phyloP scores from a whole-genome alignment of 2,329 filamentous ascomycete genomes.

The Aspergillus sp. region DNA sequence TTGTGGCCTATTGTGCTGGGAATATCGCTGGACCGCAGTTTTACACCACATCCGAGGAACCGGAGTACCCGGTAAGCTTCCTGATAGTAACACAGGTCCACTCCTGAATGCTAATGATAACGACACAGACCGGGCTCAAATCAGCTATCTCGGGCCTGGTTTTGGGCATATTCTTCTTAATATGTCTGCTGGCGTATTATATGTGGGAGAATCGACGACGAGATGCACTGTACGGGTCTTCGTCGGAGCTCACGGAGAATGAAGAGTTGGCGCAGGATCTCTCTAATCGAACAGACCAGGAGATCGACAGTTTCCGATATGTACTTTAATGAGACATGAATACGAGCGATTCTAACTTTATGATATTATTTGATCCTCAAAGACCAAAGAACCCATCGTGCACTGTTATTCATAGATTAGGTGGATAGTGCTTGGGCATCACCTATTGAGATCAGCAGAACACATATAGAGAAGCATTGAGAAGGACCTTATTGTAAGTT shows the following conservation, averaged over 20 bases:
- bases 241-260: slow-evolving; percentile 15
- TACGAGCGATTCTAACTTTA: neutral
- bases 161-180: slow-evolving; percentile 22
- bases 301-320: slow-evolving; percentile 30
- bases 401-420: too few relatives aligned
- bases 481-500: too few relatives aligned
- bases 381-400: too few relatives aligned
- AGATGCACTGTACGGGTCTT: slow-evolving; percentile 19
- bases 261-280: slow-evolving; percentile 24
- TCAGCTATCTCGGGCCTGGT: slow-evolving; percentile 23
- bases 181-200: slow-evolving; percentile 23
- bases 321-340: slow-evolving; percentile 13
- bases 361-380: neutral
- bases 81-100: too few relatives aligned
- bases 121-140: slow-evolving; percentile 25
- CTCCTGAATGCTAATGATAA: neutral
- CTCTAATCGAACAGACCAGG: slow-evolving; percentile 28
- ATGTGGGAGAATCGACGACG: slow-evolving; percentile 23
- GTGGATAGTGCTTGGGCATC: too few relatives aligned
- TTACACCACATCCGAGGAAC: slow-evolving; percentile 25
- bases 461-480: too few relatives aligned
- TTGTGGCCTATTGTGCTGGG: slow-evolving; percentile 36
- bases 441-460: too few relatives aligned
- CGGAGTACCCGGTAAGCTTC: slow-evolving; percentile 20
- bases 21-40: slow-evolving; percentile 30